Evolutionary conservation across 306 rosid species (phyloP).

Genomic region (Pyrus pyrifolia): DNA sequence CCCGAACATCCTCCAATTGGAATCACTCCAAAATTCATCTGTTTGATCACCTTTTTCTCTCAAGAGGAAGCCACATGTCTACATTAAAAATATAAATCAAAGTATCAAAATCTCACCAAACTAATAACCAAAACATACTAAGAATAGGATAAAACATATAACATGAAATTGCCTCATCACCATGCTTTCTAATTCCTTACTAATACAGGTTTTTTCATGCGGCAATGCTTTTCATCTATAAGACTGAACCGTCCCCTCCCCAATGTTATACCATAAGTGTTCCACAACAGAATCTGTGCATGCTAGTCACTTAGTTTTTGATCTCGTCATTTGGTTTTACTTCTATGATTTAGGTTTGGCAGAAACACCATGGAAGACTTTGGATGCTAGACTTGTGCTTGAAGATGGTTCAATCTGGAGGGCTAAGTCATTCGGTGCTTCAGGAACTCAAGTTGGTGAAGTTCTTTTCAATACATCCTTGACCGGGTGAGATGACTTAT

Average conservation of each 20-base stretch:
- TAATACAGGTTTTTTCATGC: neutral
- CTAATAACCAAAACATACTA: no score
- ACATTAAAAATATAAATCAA: no score
- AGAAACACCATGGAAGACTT: slow-evolving; percentile 82
- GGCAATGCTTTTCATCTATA: neutral
- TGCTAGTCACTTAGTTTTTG: neutral
- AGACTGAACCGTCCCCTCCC: neutral
- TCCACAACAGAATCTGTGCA: neutral
- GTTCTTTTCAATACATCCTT: slow-evolving; percentile 89
- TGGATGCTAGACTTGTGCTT: slow-evolving; percentile 83
- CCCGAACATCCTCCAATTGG: no score
- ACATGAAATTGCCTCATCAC: no score
- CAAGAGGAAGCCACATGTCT: no score
- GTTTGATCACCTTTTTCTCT: no score
- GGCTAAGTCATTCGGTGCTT: slow-evolving; percentile 86
- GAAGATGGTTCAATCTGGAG: slow-evolving; percentile 97
- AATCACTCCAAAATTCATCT: no score
- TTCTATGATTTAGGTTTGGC: slow-evolving; percentile 33
- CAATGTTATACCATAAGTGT: neutral
- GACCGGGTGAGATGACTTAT: slow-evolving; percentile 55
- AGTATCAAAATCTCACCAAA: no score
- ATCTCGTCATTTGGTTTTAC: neutral
- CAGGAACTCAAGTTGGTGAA: slow-evolving; percentile 96
- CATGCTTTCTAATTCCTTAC: neutral
- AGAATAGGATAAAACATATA: no score